phyloP scores from a whole-genome alignment of 169 alveolate genomes.

The Perkinsus chesapeaki region DNA sequence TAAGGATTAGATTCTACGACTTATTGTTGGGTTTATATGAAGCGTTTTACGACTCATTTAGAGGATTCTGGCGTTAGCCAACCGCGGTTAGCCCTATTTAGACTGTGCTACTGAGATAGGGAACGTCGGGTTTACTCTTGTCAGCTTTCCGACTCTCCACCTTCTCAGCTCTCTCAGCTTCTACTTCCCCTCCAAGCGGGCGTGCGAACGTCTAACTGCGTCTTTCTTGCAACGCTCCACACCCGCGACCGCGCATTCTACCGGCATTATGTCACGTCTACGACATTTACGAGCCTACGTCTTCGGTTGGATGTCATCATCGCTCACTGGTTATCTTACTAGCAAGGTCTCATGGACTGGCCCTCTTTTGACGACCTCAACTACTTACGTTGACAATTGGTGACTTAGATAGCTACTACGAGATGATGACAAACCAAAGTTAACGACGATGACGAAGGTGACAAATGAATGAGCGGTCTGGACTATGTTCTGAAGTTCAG shows the following conservation, averaged over 20 bases:
- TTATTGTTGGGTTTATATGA: too few relatives aligned
- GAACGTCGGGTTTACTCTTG: too few relatives aligned
- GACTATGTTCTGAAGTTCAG: neutral
- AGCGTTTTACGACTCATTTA: too few relatives aligned
- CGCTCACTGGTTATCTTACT: neutral
- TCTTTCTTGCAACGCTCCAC: neutral
- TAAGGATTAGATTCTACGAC: too few relatives aligned
- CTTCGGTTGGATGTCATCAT: neutral
- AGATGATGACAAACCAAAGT: neutral
- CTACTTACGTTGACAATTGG: neutral
- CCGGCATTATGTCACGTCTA: neutral
- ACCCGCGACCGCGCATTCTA: neutral
- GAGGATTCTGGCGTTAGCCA: too few relatives aligned
- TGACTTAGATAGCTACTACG: neutral
- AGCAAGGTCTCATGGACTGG: neutral
- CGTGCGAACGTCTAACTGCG: too few relatives aligned
- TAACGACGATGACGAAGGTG: neutral
- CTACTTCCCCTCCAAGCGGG: too few relatives aligned
- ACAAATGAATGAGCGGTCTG: neutral
- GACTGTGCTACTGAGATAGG: too few relatives aligned
- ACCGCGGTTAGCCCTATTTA: too few relatives aligned
- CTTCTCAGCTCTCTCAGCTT: too few relatives aligned
- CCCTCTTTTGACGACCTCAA: neutral
- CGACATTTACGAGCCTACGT: neutral
- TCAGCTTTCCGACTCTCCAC: too few relatives aligned